Conservation (phyloP, 2,329 filamentous ascomycete genomes). For the Aspergillaceae sp. region DNA sequence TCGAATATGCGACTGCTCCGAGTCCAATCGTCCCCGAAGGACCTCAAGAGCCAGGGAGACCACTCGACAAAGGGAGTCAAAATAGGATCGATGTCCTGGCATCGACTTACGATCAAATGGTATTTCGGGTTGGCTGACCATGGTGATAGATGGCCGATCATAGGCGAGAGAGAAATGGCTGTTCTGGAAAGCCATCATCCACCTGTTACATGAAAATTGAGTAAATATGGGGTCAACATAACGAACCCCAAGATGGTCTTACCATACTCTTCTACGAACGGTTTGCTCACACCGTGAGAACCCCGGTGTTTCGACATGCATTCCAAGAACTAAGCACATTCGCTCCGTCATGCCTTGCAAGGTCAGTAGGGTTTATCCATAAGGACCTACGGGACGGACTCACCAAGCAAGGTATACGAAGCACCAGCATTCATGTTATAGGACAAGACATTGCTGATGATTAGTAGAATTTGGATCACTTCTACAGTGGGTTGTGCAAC, state of each 20-base stretch:
- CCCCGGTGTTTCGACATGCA: conserved; percentile 47
- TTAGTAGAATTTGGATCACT: conserved; percentile 53
- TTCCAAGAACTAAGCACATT: conserved; percentile 50
- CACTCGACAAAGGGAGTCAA: conserved; percentile 48
- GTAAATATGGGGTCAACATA: too few species aligned
- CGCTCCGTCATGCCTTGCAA: conserved; percentile 25
- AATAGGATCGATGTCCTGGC: conserved; percentile 45
- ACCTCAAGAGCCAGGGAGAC: conserved; percentile 46
- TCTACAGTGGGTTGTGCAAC: conserved; percentile 53
- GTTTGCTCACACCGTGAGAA: conserved; percentile 38
- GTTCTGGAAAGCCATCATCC: conserved; percentile 54
- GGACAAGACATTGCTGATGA: conserved; percentile 54
- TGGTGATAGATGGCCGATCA: conserved; percentile 47
- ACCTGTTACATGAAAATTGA: conserved; percentile 20
- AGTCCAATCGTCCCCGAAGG: conserved; percentile 44
- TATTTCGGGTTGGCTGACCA: conserved; percentile 41
- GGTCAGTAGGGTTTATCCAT: background rate
- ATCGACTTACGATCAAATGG: conserved; percentile 42
- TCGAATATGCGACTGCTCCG: conserved; percentile 40
- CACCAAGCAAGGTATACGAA: conserved; percentile 51
- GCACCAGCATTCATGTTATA: conserved; percentile 59
- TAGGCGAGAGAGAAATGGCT: conserved; percentile 54
- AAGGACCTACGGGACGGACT: conserved; percentile 5
- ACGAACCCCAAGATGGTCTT: conserved; percentile 4
- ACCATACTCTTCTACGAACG: conserved; percentile 31